Conservation (phyloP, 129 eudicot species). For the Arctium lappa region DNA sequence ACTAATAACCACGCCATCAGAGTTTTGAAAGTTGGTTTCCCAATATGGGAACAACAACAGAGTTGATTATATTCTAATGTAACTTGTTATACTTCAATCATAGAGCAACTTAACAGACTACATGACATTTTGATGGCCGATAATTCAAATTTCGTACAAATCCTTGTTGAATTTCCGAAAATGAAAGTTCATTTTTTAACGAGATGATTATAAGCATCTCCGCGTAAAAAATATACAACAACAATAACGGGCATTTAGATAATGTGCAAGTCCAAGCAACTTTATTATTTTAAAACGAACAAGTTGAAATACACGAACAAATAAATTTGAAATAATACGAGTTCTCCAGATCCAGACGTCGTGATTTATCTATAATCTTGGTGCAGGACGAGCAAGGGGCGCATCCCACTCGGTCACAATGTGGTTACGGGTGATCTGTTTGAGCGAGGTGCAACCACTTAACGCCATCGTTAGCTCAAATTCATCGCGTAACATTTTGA, state of each 20-base stretch:
- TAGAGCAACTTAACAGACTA: no score
- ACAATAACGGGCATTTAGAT: background rate
- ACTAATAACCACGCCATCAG: no score
- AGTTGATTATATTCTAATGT: no score
- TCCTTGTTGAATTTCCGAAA: no score
- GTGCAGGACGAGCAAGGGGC: slow-evolving; percentile 56
- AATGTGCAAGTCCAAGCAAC: slow-evolving; percentile 12
- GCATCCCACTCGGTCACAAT: slow-evolving; percentile 82
- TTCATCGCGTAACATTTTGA: slow-evolving; percentile 86
- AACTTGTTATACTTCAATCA: no score
- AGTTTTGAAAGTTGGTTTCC: no score
- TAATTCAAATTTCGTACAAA: no score
- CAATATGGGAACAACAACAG: no score
- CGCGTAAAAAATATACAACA: background rate
- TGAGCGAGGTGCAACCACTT: slow-evolving; percentile 81
- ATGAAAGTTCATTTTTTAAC: no score
- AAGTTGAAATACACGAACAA: slow-evolving; percentile 20
- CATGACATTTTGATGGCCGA: no score
- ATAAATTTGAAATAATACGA: slow-evolving; percentile 9
- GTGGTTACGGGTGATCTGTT: slow-evolving; percentile 75
- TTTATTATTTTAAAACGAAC: slow-evolving; percentile 17
- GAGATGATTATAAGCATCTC: background rate
- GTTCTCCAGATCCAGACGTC: slow-evolving; percentile 6
- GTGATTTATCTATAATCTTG: slow-evolving; percentile 43
- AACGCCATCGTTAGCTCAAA: slow-evolving; percentile 94